Evolutionary conservation across 2,329 filamentous ascomycete genomes (phyloP), one percentile per base, ranked within the genome.

Genomic region (Blastomyces parvus): DNA sequence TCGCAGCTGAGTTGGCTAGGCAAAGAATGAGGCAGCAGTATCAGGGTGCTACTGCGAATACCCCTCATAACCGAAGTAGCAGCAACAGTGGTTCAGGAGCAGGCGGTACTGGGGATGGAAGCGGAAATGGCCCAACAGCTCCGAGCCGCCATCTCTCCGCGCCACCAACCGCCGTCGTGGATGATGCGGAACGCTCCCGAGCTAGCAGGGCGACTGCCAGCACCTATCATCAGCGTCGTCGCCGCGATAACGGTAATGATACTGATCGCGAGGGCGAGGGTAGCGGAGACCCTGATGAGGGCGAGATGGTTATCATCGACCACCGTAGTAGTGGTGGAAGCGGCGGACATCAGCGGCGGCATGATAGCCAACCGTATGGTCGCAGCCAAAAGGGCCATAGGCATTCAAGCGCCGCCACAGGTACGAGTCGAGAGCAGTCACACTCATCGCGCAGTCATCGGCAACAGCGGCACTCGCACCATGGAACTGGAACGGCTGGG

Each of bases 1-100:
- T 94, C 65, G 80, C 84, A 63, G 81, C 82, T 19, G 82, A 86
- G 75, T 77, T 91, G 63, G 86, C 86, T 22, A 59, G 57, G 57
- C 57, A 59, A 33, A 59, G 4, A 42, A 40, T 59, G 36, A 27
- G 40, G 40, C 25, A 46, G 25, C 57, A 59, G 57, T 33, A 25
- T 22, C 33, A 25, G 36, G 55, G 55, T 9, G 55, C 30, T 57
- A 57, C 42, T 57, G n/a, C 30, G 6, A 42, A 25, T 40, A 36
- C 55, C 25, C 30, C 55, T 17, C 30, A 57, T 57, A 40, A 17
- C 30, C 22, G 55, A 36, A 40, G 3, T n/a, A 38, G 19, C n/a
- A 40, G 19, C n/a, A 40, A 17, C 36, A 57, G n/a, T n/a, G 55
- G 52, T 27, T 50, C 48, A 30, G 30, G 52, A 38, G 56, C n/a